A percentile compares a stretch with the other conserved stretches of the same genome.
Evolutionary conservation across 2,329 filamentous ascomycete genomes (phyloP).

Genomic region (Talaromyces piceae): DNA sequence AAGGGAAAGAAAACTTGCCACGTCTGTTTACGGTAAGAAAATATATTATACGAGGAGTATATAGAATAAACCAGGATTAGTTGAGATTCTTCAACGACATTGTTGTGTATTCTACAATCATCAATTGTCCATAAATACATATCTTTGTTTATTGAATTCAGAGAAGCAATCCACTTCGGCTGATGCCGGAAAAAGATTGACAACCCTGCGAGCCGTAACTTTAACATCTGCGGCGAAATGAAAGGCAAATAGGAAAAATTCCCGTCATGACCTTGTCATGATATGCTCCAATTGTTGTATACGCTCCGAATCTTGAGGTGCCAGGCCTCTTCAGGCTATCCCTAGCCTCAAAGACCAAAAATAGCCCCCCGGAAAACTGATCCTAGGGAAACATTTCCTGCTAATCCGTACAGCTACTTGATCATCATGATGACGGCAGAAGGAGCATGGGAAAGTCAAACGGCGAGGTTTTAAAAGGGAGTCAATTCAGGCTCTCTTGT

Average conservation of each 20-base stretch:
- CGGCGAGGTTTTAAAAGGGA: not conserved
- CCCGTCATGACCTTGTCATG: not conserved
- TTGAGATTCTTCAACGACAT: not conserved
- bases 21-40: not conserved
- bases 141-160: too few species aligned
- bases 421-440: conserved; percentile 1
- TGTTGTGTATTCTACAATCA: not conserved
- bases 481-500: not conserved
- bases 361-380: not conserved
- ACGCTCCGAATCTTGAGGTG: too few species aligned
- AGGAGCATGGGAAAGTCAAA: not conserved
- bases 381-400: not conserved
- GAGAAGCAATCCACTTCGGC: too few species aligned
- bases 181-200: too few species aligned
- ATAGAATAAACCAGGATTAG: not conserved
- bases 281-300: not conserved
- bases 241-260: not conserved
- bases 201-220: too few species aligned
- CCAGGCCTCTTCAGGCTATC: not conserved
- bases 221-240: not conserved
- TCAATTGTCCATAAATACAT: too few species aligned
- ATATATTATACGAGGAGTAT: not conserved
- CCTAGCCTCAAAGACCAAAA: not conserved
- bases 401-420: not conserved
- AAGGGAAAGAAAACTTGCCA: not conserved